Evolutionary conservation across 345 rosid species (phyloP), one percentile per base, ranked within the genome.

Genomic region (Boechera divaricarpa): DNA sequence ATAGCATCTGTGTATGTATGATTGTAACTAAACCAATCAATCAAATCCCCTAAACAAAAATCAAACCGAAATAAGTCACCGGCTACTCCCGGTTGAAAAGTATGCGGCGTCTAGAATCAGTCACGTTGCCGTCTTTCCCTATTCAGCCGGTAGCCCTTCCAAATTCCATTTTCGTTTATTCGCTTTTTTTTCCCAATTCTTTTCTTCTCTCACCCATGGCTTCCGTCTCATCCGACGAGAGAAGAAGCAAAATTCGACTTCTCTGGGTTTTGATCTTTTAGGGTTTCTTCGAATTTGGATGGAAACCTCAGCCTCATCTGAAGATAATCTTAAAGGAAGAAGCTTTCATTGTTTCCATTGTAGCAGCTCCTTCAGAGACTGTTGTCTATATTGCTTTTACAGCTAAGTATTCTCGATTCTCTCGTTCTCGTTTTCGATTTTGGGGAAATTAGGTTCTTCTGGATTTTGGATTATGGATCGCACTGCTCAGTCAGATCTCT

Each of bases 401-500:
- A 29, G 21, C 74, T 64, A 58, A 9, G 29, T 45, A 41, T 18
- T 70, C 54, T 49, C 57, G 51, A 70, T 52, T 42, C 29, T 58
- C 24, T 28, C 35, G 44, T 4, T 65, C 11, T 41, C 26, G 29
- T 32, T 42, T 10, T 32, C 4, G 45, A 31, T 12, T 5, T 64
- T 49, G 8, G 42, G 0, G 16, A 9, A 49, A 33, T 47, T 39
- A 8, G 36, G 10, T 82, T 71, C n/a, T 42, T 71, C 28, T 44
- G 11, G 48, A 2, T 21, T 41, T 29, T 9, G 48, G 51, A 21
- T 28, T 29, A 82, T 85, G 86, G 85, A 83, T 47, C 82, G 82
- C 45, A 5, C 12, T 52, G 62, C 82, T 48, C 79, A 78, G 42
- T 85, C 88, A 6, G 77, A 75, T 74, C 83, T 83, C 69, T 78